Evolutionary conservation across 208 protist genomes (phyloP).

Genomic region (Leishmania lainsoni): DNA sequence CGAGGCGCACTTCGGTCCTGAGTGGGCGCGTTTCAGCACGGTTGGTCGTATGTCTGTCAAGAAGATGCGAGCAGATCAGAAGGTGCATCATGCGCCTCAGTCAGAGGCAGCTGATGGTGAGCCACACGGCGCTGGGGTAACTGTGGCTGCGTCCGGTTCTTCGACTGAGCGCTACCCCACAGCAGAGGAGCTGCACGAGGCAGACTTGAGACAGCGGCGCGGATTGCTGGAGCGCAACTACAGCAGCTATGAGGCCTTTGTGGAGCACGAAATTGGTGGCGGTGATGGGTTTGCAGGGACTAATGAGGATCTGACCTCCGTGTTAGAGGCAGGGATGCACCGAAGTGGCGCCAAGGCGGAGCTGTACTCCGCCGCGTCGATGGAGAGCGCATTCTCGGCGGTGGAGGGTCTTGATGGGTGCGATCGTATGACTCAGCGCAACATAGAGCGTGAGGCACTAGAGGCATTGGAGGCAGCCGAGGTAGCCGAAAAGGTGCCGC

Average conservation of each 20-base stretch:
- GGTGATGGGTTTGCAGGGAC: conserved; percentile 30
- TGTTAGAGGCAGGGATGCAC: neutral
- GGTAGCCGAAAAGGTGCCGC: conserved; percentile 42
- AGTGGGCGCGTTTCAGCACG: conserved; percentile 76
- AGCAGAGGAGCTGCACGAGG: conserved; percentile 56
- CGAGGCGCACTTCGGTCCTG: conserved; percentile 76
- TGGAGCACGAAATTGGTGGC: conserved; percentile 51
- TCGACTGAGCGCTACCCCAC: conserved; percentile 12
- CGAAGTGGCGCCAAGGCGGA: neutral
- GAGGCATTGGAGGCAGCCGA: conserved; percentile 34
- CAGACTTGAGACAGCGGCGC: conserved; percentile 41
- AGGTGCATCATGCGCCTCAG: conserved; percentile 1
- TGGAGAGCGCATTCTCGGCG: conserved; percentile 39
- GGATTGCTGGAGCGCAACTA: conserved; percentile 67
- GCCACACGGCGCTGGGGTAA: neutral
- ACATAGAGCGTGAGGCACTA: conserved; percentile 31
- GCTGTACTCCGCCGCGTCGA: conserved; percentile 32
- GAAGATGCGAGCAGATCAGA: conserved; percentile 54
- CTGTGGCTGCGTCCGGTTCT: neutral
- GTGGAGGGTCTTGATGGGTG: conserved; percentile 41
- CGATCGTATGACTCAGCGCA: conserved; percentile 53
- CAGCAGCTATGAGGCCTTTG: conserved; percentile 69
- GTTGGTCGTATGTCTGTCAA: conserved; percentile 65
- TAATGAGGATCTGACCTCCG: neutral
- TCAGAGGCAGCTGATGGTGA: neutral